Percentiles rank a stretch among this genome's conserved stretches.
Evolutionary conservation across 805 yeast genomes (phyloP).

Genomic region (Ogataea neopini): DNA sequence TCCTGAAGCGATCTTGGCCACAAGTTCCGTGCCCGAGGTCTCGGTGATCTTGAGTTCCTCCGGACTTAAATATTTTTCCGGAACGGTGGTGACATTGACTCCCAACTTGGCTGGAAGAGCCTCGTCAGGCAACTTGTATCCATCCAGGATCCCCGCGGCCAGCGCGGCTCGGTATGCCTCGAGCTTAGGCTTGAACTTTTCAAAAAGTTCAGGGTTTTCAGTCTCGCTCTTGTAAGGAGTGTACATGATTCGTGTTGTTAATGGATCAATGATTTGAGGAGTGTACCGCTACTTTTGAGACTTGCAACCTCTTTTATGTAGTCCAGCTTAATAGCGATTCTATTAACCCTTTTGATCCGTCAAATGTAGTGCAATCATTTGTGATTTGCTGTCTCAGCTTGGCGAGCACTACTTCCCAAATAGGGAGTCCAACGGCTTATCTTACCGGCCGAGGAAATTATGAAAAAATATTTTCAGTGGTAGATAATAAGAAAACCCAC

Average conservation of each 20-base stretch:
- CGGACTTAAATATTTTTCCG: slow-evolving; percentile 35
- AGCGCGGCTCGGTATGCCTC: slow-evolving; percentile 33
- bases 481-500: background rate
- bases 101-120: slow-evolving; percentile 22
- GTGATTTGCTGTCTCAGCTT: background rate
- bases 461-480: background rate
- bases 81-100: slow-evolving; percentile 29
- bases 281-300: too few species aligned
- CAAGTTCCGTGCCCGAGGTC: slow-evolving; percentile 36
- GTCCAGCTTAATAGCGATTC: background rate
- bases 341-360: background rate
- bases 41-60: slow-evolving; percentile 47
- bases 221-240: slow-evolving; percentile 11
- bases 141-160: slow-evolving; percentile 28
- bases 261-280: too few species aligned
- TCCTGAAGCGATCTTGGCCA: slow-evolving; percentile 39
- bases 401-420: background rate
- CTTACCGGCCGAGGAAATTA: background rate
- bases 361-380: background rate
- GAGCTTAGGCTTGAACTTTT: slow-evolving; percentile 37
- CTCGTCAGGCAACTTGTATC: slow-evolving; percentile 26
- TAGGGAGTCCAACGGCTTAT: background rate
- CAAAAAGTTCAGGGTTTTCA: slow-evolving; percentile 24
- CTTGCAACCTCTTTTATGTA: too few species aligned
- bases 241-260: background rate